phyloP scores from a whole-genome alignment of 495 filamentous ascomycete species.

The Penicillium chermesinum region DNA sequence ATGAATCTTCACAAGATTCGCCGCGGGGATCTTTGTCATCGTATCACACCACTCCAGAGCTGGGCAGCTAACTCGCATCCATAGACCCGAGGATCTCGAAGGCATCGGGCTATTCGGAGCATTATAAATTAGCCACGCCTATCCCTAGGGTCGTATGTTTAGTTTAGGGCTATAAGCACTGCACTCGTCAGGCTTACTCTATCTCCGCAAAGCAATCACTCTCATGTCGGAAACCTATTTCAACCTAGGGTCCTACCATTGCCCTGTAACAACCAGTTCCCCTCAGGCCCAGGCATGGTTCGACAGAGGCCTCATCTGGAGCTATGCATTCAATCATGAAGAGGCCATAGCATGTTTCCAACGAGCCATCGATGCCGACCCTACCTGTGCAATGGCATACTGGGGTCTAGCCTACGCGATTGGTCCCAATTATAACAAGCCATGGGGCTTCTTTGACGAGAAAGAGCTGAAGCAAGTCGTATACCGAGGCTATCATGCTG shows the following conservation, averaged over 20 bases:
- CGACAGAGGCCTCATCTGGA: slow-evolving; percentile 32
- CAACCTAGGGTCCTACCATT: slow-evolving; percentile 17
- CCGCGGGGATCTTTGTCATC: background rate
- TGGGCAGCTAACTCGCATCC: too few species aligned
- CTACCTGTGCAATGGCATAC: slow-evolving; percentile 54
- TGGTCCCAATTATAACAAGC: slow-evolving; percentile 69
- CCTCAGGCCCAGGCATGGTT: slow-evolving; percentile 33
- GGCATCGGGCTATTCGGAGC: too few species aligned
- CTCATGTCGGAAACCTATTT: slow-evolving; percentile 1
- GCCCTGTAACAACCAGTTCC: slow-evolving; percentile 17
- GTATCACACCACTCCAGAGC: background rate
- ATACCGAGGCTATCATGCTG: slow-evolving; percentile 38
- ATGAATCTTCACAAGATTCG: too few species aligned
- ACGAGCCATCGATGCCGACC: slow-evolving; percentile 49
- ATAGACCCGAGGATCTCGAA: too few species aligned
- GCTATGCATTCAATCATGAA: slow-evolving; percentile 35
- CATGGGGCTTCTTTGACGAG: slow-evolving; percentile 57
- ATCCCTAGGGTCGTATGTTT: too few species aligned
- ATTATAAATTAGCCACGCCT: too few species aligned
- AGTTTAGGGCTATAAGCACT: background rate
- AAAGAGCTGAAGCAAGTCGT: slow-evolving; percentile 41
- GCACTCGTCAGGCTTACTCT: background rate
- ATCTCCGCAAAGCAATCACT: background rate
- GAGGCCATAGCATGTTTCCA: slow-evolving; percentile 51
- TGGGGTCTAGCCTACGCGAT: slow-evolving; percentile 62